Conservation (phyloP, 169 alveolate genomes). For the Plasmodium adleri region DNA sequence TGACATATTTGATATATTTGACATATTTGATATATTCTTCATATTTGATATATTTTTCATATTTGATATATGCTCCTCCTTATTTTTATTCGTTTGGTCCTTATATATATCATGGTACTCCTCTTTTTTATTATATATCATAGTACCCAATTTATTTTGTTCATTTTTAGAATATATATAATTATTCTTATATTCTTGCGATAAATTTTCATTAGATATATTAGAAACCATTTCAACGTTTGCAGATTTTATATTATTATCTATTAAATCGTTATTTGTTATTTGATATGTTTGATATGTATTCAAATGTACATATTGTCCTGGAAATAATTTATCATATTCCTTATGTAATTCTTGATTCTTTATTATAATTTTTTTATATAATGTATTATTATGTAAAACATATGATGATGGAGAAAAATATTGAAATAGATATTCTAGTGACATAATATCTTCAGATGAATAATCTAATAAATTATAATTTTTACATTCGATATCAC, state of each 20-base stretch:
- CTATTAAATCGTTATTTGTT: background rate
- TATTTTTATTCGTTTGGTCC: background rate
- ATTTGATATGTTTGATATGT: constrained; percentile 11
- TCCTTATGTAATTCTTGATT: background rate
- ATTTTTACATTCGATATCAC: constrained; percentile 48
- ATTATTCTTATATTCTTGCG: background rate
- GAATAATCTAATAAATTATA: constrained; percentile 57
- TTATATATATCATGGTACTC: background rate
- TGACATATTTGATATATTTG: background rate
- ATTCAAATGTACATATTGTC: constrained; percentile 14
- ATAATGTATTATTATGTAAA: constrained; percentile 18
- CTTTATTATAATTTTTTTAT: constrained; percentile 24
- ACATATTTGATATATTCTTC: background rate
- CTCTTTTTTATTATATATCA: background rate
- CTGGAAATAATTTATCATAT: constrained; percentile 38
- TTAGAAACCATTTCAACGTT: background rate
- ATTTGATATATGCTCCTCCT: background rate
- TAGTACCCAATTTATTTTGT: background rate
- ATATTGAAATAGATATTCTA: constrained; percentile 38
- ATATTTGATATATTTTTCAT: too few species aligned
- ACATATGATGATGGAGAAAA: constrained; percentile 73
- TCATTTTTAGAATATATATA: background rate
- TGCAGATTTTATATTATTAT: background rate
- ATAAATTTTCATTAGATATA: background rate
- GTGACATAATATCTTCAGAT: constrained; percentile 43